Evolutionary conservation across 257 asterid species (phyloP).

Genomic region (Gentiana straminea): DNA sequence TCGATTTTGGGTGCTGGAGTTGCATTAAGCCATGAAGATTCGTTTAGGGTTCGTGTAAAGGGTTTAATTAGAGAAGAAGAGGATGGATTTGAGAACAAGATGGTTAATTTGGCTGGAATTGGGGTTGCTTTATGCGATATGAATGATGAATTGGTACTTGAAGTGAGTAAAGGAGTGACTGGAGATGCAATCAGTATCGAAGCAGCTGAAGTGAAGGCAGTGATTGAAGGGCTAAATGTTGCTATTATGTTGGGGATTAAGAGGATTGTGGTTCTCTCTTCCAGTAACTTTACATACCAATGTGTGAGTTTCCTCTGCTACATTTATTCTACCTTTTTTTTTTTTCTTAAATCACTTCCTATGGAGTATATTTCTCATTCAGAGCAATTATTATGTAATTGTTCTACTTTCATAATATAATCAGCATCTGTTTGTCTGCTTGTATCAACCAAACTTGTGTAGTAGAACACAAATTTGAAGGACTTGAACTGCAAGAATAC

Average conservation of each 20-base stretch:
- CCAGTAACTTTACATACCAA: constrained; percentile 28
- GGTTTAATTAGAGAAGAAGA: constrained; percentile 25
- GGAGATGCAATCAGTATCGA: constrained; percentile 24
- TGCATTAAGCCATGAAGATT: constrained; percentile 9
- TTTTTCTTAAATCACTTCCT: too few species aligned
- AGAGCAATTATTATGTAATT: too few species aligned
- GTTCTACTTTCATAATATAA: too few species aligned
- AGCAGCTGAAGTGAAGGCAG: constrained; percentile 37
- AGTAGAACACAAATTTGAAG: too few species aligned
- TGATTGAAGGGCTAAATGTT: constrained; percentile 54
- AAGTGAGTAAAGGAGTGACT: constrained; percentile 45
- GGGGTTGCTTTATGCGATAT: constrained; percentile 75
- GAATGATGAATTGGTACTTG: constrained; percentile 45
- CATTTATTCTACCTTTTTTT: too few species aligned
- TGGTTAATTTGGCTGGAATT: constrained; percentile 36
- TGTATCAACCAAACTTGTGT: too few species aligned
- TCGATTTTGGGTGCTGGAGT: constrained; percentile 23
- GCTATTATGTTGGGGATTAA: constrained; percentile 51
- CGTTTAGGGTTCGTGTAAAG: constrained; percentile 65
- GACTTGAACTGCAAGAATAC: too few species aligned
- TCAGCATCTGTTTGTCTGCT: too few species aligned
- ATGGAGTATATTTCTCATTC: too few species aligned
- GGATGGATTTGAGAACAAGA: not conserved
- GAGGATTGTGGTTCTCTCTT: constrained; percentile 40
- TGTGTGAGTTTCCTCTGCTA: constrained; percentile 33